These are phyloP conservation scores for Chaetoceros tenuissimus DNA, from an alignment of 108 stramenopile genomes.

Conservation along the genomic window DNA sequence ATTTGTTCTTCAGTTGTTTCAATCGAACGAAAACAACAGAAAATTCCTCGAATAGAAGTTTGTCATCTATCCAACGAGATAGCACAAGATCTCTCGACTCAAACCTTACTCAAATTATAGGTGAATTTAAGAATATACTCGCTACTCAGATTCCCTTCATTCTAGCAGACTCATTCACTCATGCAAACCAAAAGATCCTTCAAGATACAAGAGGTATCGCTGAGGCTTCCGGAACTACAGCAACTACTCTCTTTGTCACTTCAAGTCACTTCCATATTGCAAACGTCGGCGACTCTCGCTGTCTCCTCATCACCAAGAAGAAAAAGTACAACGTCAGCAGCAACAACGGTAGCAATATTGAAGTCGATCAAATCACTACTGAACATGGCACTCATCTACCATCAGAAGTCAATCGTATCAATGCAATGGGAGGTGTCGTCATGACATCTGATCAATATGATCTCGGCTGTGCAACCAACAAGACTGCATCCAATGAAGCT, in stretches of 20 bases:
- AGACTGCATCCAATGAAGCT: background rate
- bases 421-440: conserved; percentile 50
- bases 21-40: too few relatives aligned
- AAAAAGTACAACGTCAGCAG: too few relatives aligned
- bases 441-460: conserved; percentile 76
- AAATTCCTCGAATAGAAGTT: too few relatives aligned
- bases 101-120: too few relatives aligned
- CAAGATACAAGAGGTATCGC: conserved; percentile 23
- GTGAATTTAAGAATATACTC: too few relatives aligned
- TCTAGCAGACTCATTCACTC: too few relatives aligned
- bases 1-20: too few relatives aligned
- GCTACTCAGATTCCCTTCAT: too few relatives aligned
- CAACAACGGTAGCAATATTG: conserved; percentile 33
- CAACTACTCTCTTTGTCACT: conserved; percentile 24
- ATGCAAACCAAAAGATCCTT: conserved; percentile 8
- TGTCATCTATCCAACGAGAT: too few relatives aligned
- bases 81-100: too few relatives aligned
- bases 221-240: conserved; percentile 44
- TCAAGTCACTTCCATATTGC: conserved; percentile 36
- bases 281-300: conserved; percentile 56
- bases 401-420: conserved; percentile 49
- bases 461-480: conserved; percentile 12
- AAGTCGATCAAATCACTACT: conserved; percentile 54
- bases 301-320: conserved; percentile 28
- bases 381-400: too few relatives aligned